Percentiles rank a stretch among this genome's conserved stretches.
Conservation (phyloP, 1,139 yeast genomes). For the Scheffersomyces cryptocercus region DNA sequence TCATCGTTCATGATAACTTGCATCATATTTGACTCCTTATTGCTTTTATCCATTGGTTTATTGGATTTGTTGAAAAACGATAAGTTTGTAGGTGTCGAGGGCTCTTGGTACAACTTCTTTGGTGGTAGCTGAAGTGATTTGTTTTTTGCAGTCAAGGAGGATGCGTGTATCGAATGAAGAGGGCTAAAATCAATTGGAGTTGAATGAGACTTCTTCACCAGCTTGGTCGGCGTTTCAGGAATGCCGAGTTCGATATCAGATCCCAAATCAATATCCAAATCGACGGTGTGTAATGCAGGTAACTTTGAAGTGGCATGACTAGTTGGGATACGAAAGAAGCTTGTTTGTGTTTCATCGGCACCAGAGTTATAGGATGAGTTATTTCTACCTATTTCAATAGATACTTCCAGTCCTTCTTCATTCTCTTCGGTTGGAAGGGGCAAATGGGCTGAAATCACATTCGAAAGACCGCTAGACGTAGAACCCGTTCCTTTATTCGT, state of each 20-base stretch:
- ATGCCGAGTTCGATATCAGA: conserved; percentile 21
- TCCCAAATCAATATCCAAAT: conserved; percentile 26
- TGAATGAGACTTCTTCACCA: conserved; percentile 33
- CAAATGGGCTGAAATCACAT: conserved; percentile 19
- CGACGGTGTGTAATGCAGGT: conserved; percentile 13
- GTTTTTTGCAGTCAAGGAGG: no score
- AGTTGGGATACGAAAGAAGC: conserved; percentile 35
- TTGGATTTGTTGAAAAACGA: background rate
- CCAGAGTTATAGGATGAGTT: conserved; percentile 21
- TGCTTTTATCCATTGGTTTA: background rate
- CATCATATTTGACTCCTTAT: background rate
- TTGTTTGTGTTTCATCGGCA: conserved; percentile 33
- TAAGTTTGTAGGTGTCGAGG: conserved; percentile 32
- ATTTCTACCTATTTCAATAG: conserved; percentile 48
- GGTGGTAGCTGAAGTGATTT: conserved; percentile 6
- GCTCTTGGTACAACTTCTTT: conserved; percentile 16
- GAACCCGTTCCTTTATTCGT: conserved; percentile 19
- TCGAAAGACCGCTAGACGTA: conserved; percentile 11
- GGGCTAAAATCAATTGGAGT: conserved; percentile 37
- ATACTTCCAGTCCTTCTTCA: conserved; percentile 27
- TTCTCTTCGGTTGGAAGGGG: conserved; percentile 13
- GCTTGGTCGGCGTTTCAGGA: conserved; percentile 49
- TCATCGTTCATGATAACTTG: conserved; percentile 5
- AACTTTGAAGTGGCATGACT: conserved; percentile 12
- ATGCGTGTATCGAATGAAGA: conserved; percentile 13